Conservation (phyloP, 148 eudicot genomes). For the Chenopodium album region DNA sequence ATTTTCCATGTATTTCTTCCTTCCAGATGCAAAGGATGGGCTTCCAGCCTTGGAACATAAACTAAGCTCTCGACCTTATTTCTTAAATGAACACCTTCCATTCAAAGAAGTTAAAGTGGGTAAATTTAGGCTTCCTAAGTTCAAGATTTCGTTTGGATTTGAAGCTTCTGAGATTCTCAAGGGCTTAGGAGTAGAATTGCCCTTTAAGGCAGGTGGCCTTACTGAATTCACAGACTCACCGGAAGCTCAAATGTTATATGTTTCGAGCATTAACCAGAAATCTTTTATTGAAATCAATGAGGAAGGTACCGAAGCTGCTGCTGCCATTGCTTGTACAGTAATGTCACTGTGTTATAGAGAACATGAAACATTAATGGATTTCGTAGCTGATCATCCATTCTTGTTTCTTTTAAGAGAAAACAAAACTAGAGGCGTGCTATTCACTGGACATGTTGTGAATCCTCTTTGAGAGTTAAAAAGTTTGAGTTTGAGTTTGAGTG, state of each 20-base stretch:
- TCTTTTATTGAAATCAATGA: slow-evolving; percentile 78
- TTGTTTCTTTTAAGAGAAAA: too few species aligned
- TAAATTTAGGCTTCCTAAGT: slow-evolving; percentile 58
- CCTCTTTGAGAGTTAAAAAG: too few species aligned
- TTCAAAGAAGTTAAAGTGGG: slow-evolving; percentile 39
- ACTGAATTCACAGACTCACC: slow-evolving; percentile 55
- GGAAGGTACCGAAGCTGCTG: slow-evolving; percentile 71
- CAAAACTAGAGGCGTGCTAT: too few species aligned
- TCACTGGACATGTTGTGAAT: too few species aligned
- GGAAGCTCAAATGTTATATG: slow-evolving; percentile 20
- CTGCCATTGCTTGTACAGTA: slow-evolving; percentile 26
- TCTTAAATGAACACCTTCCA: slow-evolving; percentile 21
- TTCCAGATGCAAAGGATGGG: slow-evolving; percentile 67
- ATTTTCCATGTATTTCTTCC: slow-evolving; percentile 72
- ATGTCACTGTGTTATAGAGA: too few species aligned
- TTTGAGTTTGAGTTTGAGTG: too few species aligned
- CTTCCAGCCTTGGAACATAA: slow-evolving; percentile 49
- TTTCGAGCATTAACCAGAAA: slow-evolving; percentile 65
- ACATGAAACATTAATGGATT: too few species aligned
- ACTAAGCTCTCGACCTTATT: slow-evolving; percentile 45
- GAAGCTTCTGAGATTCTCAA: slow-evolving; percentile 63
- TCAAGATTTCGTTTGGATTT: slow-evolving; percentile 68
- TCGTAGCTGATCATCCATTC: too few species aligned
- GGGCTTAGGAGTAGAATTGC: slow-evolving; percentile 49
- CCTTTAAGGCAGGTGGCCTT: slow-evolving; percentile 57